phyloP scores from a whole-genome alignment of 257 asterid species.

The Nicotiana paniculata region DNA sequence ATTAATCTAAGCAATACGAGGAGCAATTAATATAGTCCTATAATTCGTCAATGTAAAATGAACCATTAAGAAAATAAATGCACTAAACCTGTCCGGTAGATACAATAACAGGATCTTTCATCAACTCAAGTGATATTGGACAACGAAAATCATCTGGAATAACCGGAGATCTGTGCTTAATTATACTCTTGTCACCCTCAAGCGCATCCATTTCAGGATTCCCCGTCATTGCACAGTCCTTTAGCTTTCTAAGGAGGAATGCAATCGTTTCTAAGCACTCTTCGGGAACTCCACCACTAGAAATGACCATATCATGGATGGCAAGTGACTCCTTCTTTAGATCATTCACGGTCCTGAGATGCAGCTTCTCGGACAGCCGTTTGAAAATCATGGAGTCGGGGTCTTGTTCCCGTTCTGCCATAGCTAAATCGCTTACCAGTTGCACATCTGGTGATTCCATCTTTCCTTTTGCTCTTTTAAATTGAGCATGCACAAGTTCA shows the following conservation, averaged over 20 bases:
- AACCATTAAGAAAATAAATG: constrained; percentile 1
- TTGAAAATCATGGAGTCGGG: constrained; percentile 56
- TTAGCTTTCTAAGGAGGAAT: constrained; percentile 60
- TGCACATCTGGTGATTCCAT: constrained; percentile 80
- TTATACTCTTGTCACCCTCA: constrained; percentile 55
- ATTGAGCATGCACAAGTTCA: constrained; percentile 86
- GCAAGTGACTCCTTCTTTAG: constrained; percentile 69
- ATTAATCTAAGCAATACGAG: background rate
- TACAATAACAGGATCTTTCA: constrained; percentile 98
- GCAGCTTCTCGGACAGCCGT: constrained; percentile 82
- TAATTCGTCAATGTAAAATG: background rate
- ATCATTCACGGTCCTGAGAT: constrained; percentile 62
- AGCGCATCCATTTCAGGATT: constrained; percentile 47
- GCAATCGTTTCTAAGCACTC: constrained; percentile 75
- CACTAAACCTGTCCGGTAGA: constrained; percentile 90
- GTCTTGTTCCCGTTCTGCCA: constrained; percentile 69
- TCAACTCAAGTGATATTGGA: constrained; percentile 93
- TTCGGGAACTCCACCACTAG: constrained; percentile 65
- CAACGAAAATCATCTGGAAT: constrained; percentile 97
- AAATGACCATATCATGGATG: constrained; percentile 80
- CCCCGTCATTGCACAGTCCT: constrained; percentile 54
- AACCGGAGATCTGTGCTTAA: constrained; percentile 78
- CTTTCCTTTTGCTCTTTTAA: constrained; percentile 66
- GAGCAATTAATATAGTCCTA: background rate
- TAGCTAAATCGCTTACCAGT: constrained; percentile 67